Base-by-base conservation (phyloP, 495 filamentous ascomycete species). In the Talaromyces nanjingensis region DNA sequence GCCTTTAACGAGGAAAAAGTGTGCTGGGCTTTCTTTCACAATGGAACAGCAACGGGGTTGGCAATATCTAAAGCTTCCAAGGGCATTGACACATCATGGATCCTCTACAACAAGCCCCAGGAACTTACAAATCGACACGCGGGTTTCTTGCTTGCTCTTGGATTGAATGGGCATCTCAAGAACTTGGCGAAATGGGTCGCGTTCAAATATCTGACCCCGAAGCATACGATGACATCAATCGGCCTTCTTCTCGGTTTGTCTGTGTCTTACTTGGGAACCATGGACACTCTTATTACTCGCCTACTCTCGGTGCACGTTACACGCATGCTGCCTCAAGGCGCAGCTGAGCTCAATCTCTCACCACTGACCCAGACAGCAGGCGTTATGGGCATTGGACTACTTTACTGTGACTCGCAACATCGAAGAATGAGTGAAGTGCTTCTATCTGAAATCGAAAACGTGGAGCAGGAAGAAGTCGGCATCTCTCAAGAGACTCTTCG, bases 171-270 rank as follows among this genome's bases (percentile, higher is more conserved):
- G 0, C 96, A 98, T 77, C 80, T 99, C 37, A 96, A 90, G 72
- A 87, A 84, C 8, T 81, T 99, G 18, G 96, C 96, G 9, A 97
- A 97, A 75, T 98, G 96, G 96, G 89, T 97, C 25, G 92, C 93
- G 52, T 98, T 97, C 84, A 98, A 96, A 76, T 98, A 98, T 66
- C 76, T 98, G 31, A 98, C 94, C 0, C 94, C 94, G 2, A 98
- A 98, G 71, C 94, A 98, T 74, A 93, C 92, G 42, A 98, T 98
- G 93, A 97, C 93, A 11, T 97, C 94, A 6, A 96, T 99, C 64
- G 94, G 96, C 9, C 81, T 99, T 20, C 83, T 99, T 52, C 81
- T 99, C 8, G 94, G 94, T 27, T 79, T 98, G 59, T 91, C 96
- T 2, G 96, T 91, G 11, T 97, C 93, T 8, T 94, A 96, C 71